phyloP scores from a whole-genome alignment of 768 basidiomycete species.

The Lanmaoa pseudosensibilis region DNA sequence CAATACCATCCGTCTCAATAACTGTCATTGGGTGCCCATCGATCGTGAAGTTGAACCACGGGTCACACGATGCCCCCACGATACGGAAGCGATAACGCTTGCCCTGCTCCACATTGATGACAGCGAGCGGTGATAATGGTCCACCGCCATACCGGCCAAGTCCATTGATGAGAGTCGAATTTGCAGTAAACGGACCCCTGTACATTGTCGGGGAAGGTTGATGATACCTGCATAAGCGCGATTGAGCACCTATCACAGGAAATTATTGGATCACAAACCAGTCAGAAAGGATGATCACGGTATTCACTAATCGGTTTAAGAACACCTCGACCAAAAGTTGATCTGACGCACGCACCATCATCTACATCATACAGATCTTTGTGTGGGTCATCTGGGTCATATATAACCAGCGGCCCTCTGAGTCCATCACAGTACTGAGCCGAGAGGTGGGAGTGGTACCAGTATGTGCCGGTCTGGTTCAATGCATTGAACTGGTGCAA shows the following conservation, averaged over 20 bases:
- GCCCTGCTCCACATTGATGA: conserved; percentile 35
- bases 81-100: conserved; percentile 41
- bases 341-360: conserved; percentile 30
- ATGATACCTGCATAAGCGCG: conserved; percentile 16
- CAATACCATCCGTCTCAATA: conserved; percentile 47
- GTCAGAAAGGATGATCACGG: conserved; percentile 43
- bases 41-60: conserved; percentile 44
- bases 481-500: conserved; percentile 23
- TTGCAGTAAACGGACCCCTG: conserved; percentile 17
- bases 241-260: conserved; percentile 30
- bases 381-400: conserved; percentile 43
- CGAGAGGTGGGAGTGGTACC: conserved; percentile 39
- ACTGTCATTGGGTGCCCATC: conserved; percentile 46
- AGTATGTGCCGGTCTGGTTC: conserved; percentile 30
- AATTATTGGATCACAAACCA: conserved; percentile 2
- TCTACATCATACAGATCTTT: conserved; percentile 43
- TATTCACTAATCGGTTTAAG: conserved; percentile 25
- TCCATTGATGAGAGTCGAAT: conserved; percentile 42
- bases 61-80: conserved; percentile 42
- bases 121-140: conserved; percentile 33
- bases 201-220: conserved; percentile 8
- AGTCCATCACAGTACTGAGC: conserved; percentile 39
- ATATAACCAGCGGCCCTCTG: conserved; percentile 37
- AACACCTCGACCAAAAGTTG: background rate
- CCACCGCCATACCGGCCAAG: conserved; percentile 37